A percentile compares a stretch with the other conserved stretches of the same genome.
Evolutionary conservation across 108 stramenopile species (phyloP).

Genomic region (Skeletonema marinoi): DNA sequence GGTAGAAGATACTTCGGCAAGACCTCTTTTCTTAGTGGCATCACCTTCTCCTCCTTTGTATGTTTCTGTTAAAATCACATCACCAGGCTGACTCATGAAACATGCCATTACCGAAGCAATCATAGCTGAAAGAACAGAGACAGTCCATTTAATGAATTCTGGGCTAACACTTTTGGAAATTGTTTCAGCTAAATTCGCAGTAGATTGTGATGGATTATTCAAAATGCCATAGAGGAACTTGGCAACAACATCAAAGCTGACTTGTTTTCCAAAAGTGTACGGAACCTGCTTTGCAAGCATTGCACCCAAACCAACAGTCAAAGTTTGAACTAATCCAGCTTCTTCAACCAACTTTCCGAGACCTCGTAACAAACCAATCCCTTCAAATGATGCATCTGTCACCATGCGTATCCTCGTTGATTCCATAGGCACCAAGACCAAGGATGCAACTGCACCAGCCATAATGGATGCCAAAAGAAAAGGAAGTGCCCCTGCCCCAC

Average conservation of each 20-base stretch:
- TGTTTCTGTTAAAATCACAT: slow-evolving; percentile 91
- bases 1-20: slow-evolving; percentile 66
- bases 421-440: slow-evolving; percentile 92
- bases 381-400: slow-evolving; percentile 77
- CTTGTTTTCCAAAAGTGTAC: slow-evolving; percentile 95
- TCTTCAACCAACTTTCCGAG: slow-evolving; percentile 65
- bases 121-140: slow-evolving; percentile 72
- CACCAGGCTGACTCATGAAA: slow-evolving; percentile 92
- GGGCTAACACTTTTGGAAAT: slow-evolving; percentile 27
- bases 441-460: slow-evolving; percentile 89
- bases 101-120: slow-evolving; percentile 86
- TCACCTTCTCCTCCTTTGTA: slow-evolving; percentile 52
- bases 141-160: slow-evolving; percentile 62
- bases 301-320: slow-evolving; percentile 83
- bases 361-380: slow-evolving; percentile 57
- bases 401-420: slow-evolving; percentile 90
- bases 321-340: slow-evolving; percentile 63
- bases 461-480: slow-evolving; percentile 78
- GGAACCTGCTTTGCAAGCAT: slow-evolving; percentile 96
- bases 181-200: slow-evolving; percentile 13
- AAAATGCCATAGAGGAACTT: slow-evolving; percentile 59
- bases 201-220: slow-evolving; percentile 17
- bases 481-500: slow-evolving; percentile 44
- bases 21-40: slow-evolving; percentile 49
- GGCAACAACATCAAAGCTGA: slow-evolving; percentile 85